phyloP scores from a whole-genome alignment of 164 flowering plant species.

The Cinnamomum micranthum region DNA sequence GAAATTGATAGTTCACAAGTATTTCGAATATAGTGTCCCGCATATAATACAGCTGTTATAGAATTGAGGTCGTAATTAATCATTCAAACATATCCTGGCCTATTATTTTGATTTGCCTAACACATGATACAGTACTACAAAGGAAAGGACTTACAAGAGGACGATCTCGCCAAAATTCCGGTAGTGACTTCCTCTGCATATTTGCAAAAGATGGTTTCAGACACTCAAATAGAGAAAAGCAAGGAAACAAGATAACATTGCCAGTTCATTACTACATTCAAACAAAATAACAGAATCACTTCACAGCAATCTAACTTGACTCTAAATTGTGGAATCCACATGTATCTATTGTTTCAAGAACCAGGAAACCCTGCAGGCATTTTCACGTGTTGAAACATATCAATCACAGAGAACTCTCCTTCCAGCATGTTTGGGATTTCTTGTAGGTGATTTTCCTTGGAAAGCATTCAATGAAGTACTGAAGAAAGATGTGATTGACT shows the following conservation, averaged over 20 bases:
- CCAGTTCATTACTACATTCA: not conserved
- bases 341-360: too few relatives aligned
- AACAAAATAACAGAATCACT: not conserved
- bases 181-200: conserved; percentile 83
- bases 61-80: not conserved
- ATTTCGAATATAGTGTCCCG: too few relatives aligned
- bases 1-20: not conserved
- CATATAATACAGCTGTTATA: not conserved
- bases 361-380: too few relatives aligned
- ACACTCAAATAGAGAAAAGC: not conserved
- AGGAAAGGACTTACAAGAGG: conserved; percentile 57
- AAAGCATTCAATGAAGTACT: too few relatives aligned
- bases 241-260: not conserved
- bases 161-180: conserved; percentile 95
- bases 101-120: not conserved
- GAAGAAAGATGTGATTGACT: too few relatives aligned
- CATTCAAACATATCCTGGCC: not conserved
- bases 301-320: too few relatives aligned
- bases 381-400: too few relatives aligned
- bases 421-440: too few relatives aligned
- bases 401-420: too few relatives aligned
- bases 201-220: not conserved
- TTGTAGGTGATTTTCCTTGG: too few relatives aligned
- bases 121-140: conserved; percentile 4
- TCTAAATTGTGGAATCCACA: too few relatives aligned